phyloP scores from a whole-genome alignment of 768 basidiomycete species.

The Leucogyrophana mollusca region DNA sequence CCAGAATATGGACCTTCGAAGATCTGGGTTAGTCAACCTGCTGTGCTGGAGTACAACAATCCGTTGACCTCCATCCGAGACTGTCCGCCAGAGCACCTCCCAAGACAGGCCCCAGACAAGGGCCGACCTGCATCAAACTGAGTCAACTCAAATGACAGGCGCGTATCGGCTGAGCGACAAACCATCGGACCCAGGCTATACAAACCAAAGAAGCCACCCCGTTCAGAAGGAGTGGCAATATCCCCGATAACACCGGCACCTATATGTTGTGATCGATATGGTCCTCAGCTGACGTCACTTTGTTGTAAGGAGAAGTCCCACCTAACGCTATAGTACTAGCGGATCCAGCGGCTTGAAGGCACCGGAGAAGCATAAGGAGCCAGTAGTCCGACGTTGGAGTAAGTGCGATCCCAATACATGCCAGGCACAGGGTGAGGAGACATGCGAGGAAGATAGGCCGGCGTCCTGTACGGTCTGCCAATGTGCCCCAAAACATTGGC shows the following conservation, averaged over 20 bases:
- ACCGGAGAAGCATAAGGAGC: conserved; percentile 73
- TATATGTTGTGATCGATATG: no score
- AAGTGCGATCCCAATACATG: conserved; percentile 58
- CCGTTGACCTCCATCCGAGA: conserved; percentile 61
- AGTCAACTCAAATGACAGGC: no score
- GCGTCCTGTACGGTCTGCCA: conserved; percentile 62
- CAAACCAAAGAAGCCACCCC: conserved; percentile 68
- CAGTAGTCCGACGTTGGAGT: conserved; percentile 59
- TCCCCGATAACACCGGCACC: conserved; percentile 75
- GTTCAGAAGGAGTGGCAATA: conserved; percentile 63
- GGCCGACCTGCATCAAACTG: conserved; percentile 37
- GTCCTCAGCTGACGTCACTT: no score
- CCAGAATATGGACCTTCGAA: conserved; percentile 57
- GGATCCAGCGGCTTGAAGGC: conserved; percentile 70
- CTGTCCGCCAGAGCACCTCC: conserved; percentile 55
- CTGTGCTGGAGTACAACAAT: not conserved
- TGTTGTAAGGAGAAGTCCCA: conserved; percentile 23
- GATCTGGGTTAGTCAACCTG: not conserved
- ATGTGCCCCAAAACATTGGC: conserved; percentile 54
- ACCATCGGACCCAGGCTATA: conserved; percentile 65
- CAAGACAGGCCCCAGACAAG: conserved; percentile 46
- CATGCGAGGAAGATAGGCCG: conserved; percentile 59
- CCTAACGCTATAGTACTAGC: conserved; percentile 73
- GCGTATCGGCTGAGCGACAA: conserved; percentile 1
- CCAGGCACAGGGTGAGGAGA: conserved; percentile 54